phyloP scores from a whole-genome alignment of 2,329 filamentous ascomycete species.

The Ceratocystis albifundus region DNA sequence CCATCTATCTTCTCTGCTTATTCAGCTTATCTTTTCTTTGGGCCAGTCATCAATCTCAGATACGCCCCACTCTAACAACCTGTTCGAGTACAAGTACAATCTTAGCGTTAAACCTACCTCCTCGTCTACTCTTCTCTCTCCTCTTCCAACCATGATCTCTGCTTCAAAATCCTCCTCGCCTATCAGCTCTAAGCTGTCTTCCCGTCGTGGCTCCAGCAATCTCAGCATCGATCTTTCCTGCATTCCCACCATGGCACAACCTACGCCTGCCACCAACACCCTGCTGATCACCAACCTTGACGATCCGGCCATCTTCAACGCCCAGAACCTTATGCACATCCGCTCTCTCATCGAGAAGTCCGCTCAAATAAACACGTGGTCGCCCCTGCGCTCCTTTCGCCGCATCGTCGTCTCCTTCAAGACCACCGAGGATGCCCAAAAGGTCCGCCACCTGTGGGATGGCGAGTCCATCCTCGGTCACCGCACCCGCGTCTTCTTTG shows the following conservation, averaged over 20 bases:
- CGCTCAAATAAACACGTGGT: conserved; percentile 65
- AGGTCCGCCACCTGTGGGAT: conserved; percentile 61
- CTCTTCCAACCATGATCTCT: conserved; percentile 7
- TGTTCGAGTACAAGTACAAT: not conserved
- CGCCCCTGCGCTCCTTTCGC: conserved; percentile 69
- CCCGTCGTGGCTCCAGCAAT: conserved; percentile 20
- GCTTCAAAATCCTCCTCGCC: not conserved
- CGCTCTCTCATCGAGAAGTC: conserved; percentile 57
- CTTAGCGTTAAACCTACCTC: not conserved
- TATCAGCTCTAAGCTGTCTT: conserved; percentile 7
- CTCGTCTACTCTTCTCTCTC: not conserved
- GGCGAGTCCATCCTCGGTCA: conserved; percentile 62
- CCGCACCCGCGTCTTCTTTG: conserved; percentile 57
- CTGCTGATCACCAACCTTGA: conserved; percentile 73
- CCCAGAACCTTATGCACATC: conserved; percentile 62
- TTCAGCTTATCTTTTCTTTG: not conserved
- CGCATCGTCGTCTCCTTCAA: conserved; percentile 73
- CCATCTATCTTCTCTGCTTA: too few species aligned
- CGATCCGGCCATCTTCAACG: conserved; percentile 59
- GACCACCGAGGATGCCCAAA: conserved; percentile 55
- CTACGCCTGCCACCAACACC: conserved; percentile 70
- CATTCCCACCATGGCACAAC: conserved; percentile 56
- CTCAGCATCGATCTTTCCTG: conserved; percentile 64
- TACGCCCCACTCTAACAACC: not conserved
- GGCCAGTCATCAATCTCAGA: not conserved